phyloP scores from a whole-genome alignment of 2,329 filamentous ascomycete genomes.

The Trichoderma oligosporum region DNA sequence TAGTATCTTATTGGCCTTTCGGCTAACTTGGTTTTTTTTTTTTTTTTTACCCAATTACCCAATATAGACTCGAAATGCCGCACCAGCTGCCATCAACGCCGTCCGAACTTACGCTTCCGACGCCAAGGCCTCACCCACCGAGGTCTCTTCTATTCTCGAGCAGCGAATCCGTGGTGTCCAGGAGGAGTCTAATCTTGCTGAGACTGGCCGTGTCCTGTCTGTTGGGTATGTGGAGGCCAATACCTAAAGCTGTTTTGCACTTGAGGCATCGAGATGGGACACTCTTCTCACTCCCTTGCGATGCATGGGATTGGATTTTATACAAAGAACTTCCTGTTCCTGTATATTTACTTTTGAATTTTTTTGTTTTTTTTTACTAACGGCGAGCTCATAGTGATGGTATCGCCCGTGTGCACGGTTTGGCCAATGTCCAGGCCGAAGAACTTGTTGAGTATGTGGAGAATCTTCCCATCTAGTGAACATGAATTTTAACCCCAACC shows the following conservation, averaged over 20 bases:
- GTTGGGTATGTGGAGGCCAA: conserved; percentile 75
- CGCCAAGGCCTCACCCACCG: conserved; percentile 91
- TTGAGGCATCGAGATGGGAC: background rate
- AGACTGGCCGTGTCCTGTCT: conserved; percentile 98
- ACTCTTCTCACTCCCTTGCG: background rate
- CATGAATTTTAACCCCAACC: conserved; percentile 23
- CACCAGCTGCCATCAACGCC: conserved; percentile 71
- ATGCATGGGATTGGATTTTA: background rate
- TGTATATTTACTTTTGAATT: background rate
- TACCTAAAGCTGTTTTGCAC: background rate
- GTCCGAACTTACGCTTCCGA: conserved; percentile 86
- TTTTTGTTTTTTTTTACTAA: conserved; percentile 27
- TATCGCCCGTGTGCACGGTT: conserved; percentile 99
- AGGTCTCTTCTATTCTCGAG: conserved; percentile 99
- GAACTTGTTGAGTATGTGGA: conserved; percentile 95
- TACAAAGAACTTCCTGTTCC: background rate
- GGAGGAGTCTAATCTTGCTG: conserved; percentile 92
- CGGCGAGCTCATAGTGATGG: conserved; percentile 70
- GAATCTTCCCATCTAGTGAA: background rate
- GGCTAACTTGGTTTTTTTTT: conserved; percentile 54
- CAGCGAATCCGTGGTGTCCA: conserved; percentile 98
- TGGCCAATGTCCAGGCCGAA: conserved; percentile 99
- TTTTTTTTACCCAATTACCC: too few species aligned
- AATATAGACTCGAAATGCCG: conserved; percentile 76
- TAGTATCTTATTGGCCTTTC: conserved; percentile 36